These are phyloP conservation scores for Globisporangium parvum DNA, from an alignment of 352 stramenopile genomes.

Conservation along the genomic window DNA sequence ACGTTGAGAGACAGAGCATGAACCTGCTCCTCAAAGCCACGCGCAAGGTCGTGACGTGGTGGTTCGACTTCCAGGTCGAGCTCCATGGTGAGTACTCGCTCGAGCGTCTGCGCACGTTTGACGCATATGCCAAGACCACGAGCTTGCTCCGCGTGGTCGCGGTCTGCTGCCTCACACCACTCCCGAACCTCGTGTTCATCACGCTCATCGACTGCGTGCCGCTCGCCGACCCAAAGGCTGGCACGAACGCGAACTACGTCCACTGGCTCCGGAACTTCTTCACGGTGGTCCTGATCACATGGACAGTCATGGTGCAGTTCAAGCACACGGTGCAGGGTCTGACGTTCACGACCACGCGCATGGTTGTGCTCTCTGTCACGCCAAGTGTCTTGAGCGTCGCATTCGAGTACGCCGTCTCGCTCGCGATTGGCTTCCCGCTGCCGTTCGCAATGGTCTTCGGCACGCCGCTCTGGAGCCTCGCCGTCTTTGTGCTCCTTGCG, in stretches of 20 bases:
- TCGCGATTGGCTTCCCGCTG: constrained; percentile 32
- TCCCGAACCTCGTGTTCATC: constrained; percentile 6
- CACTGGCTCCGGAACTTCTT: constrained; percentile 14
- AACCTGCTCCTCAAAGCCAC: neutral
- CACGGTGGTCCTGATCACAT: constrained; percentile 20
- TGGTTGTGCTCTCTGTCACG: constrained; percentile 10
- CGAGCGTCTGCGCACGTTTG: constrained; percentile 2
- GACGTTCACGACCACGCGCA: constrained; percentile 2
- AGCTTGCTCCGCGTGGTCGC: neutral
- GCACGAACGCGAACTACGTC: constrained; percentile 1
- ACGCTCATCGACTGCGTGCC: constrained; percentile 10
- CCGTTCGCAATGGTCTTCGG: constrained; percentile 27
- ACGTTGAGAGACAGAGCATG: neutral
- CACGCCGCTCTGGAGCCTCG: constrained; percentile 15
- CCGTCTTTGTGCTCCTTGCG: constrained; percentile 18
- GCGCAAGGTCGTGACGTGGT: neutral
- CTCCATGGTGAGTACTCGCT: constrained; percentile 17
- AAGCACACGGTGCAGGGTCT: constrained; percentile 6
- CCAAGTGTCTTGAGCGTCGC: constrained; percentile 15
- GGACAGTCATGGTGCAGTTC: constrained; percentile 25
- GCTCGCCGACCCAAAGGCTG: neutral
- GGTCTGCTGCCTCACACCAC: constrained; percentile 6
- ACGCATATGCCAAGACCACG: neutral
- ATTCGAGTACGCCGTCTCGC: constrained; percentile 19
- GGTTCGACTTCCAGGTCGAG: constrained; percentile 14